Evolutionary conservation across 2,329 filamentous ascomycete genomes (phyloP), one percentile per base, ranked within the genome.

Genomic region (Monosporascus sp.): DNA sequence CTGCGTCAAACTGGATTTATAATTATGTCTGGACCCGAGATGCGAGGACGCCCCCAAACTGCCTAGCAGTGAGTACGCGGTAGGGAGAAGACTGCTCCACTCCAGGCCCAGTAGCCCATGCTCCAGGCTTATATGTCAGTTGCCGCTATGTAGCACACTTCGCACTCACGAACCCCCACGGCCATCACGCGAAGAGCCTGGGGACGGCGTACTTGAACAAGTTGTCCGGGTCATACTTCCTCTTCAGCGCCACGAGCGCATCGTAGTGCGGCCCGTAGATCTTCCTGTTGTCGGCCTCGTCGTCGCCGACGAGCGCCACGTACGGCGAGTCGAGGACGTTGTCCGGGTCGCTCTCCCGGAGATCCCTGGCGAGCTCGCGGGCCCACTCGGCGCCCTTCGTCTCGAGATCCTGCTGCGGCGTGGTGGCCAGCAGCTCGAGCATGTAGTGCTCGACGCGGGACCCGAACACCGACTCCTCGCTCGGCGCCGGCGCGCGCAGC

Each of bases 161-260:
- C 27, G 27, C 27, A 9, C 27, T 5, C 27, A 31, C 9, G 11
- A 31, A 11, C 27, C 3, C 27, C 9, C 27, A 39, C 17, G 17
- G 24, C 37, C 27, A 50, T 47, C 48, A 38, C 47, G 37, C 20
- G 41, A 50, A 52, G 5, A 57, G 47, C 41, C 55, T 49, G 47
- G 58, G 60, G 14, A 62, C 52, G 3, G 58, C 54, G 25, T 61
- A 52, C 41, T 62, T 68, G 52, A 73, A 74, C 2, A 69, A 61
- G 53, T 72, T 70, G 4, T 64, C 52, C 0, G 69, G 65, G 43
- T 73, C 70, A 47, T 69, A 68, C 44, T 65, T 60, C 51, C 59
- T 60, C 56, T 74, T 70, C 43, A 70, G 51, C 48, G 25, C 55
- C 44, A 63, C 50, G 31, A 62, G 49, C 24, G 43, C 53, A 3